These are phyloP conservation scores for Quercus phellos DNA, from an alignment of 331 rosid species.

Conservation along the genomic window DNA sequence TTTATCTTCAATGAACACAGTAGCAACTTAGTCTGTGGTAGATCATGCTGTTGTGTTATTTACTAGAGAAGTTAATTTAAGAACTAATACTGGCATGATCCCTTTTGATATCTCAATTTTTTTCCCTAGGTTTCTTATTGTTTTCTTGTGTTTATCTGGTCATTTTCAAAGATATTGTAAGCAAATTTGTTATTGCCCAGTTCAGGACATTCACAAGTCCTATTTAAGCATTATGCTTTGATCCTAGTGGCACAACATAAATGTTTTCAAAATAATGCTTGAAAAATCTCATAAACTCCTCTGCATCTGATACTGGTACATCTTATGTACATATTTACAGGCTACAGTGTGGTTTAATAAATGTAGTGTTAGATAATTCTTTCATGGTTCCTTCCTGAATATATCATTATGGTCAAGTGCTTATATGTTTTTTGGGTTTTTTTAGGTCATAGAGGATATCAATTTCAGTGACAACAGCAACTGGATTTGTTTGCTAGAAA, in stretches of 20 bases:
- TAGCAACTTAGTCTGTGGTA: background rate
- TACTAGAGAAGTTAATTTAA: background rate
- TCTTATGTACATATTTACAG: slow-evolving; percentile 69
- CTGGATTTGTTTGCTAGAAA: slow-evolving; percentile 91
- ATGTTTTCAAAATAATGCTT: slow-evolving; percentile 80
- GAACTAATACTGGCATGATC: background rate
- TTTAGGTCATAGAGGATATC: no score
- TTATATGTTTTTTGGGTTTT: slow-evolving; percentile 19
- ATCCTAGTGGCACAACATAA: slow-evolving; percentile 90
- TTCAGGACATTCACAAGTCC: slow-evolving; percentile 83
- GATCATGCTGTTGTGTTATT: background rate
- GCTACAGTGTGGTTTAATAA: slow-evolving; percentile 82
- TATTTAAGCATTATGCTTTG: slow-evolving; percentile 80
- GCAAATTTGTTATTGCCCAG: slow-evolving; percentile 66
- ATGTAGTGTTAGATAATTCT: slow-evolving; percentile 41
- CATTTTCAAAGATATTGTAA: slow-evolving; percentile 72
- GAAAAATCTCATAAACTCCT: slow-evolving; percentile 28
- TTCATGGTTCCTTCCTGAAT: background rate
- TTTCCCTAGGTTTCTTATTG: background rate
- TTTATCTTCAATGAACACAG: no score
- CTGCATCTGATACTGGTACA: slow-evolving; percentile 34
- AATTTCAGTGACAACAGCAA: slow-evolving; percentile 86
- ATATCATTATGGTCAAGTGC: background rate
- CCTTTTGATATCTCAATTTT: no score
- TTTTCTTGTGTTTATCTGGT: slow-evolving; percentile 41